phyloP scores from a whole-genome alignment of 129 eudicot species.

The Lactuca sativa region DNA sequence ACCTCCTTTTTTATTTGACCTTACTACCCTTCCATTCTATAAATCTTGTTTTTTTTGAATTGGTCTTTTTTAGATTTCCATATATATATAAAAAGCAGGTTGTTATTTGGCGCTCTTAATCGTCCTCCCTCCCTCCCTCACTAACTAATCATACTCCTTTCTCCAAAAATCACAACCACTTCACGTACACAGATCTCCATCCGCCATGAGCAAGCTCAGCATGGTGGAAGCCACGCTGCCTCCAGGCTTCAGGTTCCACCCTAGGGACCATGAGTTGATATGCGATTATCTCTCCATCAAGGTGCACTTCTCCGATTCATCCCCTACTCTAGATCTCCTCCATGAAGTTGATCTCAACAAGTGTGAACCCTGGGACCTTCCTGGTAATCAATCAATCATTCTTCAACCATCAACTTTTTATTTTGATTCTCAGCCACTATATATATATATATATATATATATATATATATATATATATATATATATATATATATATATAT shows the following conservation, averaged over 20 bases:
- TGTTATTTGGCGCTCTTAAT: constrained; percentile 29
- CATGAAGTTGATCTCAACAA: constrained; percentile 78
- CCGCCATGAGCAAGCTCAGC: constrained; percentile 57
- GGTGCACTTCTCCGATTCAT: constrained; percentile 29
- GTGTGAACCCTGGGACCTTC: constrained; percentile 95
- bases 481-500: background rate
- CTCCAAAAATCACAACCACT: background rate
- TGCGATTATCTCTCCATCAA: constrained; percentile 84
- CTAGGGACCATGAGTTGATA: constrained; percentile 72
- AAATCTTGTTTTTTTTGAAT: background rate
- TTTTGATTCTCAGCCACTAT: background rate
- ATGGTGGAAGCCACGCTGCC: constrained; percentile 86
- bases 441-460: constrained; percentile 3
- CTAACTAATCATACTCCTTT: background rate
- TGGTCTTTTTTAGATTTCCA: constrained; percentile 11
- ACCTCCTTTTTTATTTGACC: constrained; percentile 41
- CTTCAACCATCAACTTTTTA: background rate
- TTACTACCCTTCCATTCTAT: constrained; percentile 20
- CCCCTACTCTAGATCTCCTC: constrained; percentile 36
- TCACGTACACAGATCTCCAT: background rate
- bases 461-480: background rate
- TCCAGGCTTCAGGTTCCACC: constrained; percentile 93
- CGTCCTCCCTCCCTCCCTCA: background rate
- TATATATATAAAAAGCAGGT: constrained; percentile 10
- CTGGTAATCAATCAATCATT: constrained; percentile 44